Evolutionary conservation across 495 filamentous ascomycete genomes (phyloP), one percentile per base, ranked within the genome.

Genomic region (Trichoderma orchidacearum): DNA sequence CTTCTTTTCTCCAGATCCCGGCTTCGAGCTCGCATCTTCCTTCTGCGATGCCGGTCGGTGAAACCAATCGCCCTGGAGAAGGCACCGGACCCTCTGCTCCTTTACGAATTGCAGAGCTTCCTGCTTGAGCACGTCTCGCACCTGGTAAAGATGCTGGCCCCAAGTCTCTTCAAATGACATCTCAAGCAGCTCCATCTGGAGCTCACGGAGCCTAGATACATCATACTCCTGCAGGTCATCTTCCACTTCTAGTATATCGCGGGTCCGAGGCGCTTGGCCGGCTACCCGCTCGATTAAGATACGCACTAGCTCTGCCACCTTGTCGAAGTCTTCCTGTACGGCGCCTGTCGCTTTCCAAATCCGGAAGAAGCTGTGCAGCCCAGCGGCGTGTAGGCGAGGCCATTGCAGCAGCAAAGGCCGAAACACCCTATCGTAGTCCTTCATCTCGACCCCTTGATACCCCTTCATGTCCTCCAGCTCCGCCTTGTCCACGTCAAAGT

Each of bases 121-220:
- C 61, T 91, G 83, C 60, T 92, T 86, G 11, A 97, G 74, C 69
- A 96, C 88, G 45, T 96, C 89, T n/a, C 91, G 85, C 12, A 96
- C 89, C 67, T 95, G 89, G 60, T 73, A 72, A 23, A 98, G 75
- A 68, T 97, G 90, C 60, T 87, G 82, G 0, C 90, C 90, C 94
- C 94, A 97, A 29, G 83, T 87, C 65, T 91, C 89, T 66, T 97
- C 93, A 62, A 96, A 96, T 0, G 88, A 87, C 50, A 92, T 74
- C 62, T 95, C 89, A 6, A 97, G 71, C 3, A 95, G 75, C 61
- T 96, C 87, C 90, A 97, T 96, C 67, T 97, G 93, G n/a, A 95
- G 69, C 66, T 90, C 83, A 15, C 93, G 80, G 9, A 97, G 69
- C 21, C 84, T 78, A 32, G 78, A 69, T 50, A 86, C 83, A 56